Percentiles rank a stretch among this genome's conserved stretches.
These are phyloP conservation scores for Plenodomus biglobosus DNA, from an alignment of 2,329 filamentous ascomycete genomes.

Conservation along the genomic window DNA sequence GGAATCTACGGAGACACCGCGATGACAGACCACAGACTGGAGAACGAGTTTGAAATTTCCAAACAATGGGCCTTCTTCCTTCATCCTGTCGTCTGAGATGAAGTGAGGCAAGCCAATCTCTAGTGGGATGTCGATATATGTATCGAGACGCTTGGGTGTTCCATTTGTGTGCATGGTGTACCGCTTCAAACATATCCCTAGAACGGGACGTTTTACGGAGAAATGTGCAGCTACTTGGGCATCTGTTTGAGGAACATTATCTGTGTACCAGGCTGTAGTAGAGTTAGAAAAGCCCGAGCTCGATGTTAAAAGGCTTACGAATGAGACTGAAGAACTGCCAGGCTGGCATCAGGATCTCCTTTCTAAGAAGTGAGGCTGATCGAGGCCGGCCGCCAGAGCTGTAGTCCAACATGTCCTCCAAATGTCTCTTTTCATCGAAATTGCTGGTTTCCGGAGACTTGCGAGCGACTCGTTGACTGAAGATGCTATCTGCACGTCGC, in stretches of 20 bases:
- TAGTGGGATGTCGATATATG: constrained; percentile 87
- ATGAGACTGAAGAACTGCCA: constrained; percentile 97
- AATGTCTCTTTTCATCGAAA: constrained; percentile 52
- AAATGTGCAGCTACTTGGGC: constrained; percentile 88
- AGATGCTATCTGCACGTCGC: constrained; percentile 53
- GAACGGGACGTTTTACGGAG: constrained; percentile 74
- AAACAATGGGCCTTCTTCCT: constrained; percentile 67
- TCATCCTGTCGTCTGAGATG: constrained; percentile 74
- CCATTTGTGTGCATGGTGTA: constrained; percentile 76
- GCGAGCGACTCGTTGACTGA: constrained; percentile 48
- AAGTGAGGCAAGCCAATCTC: constrained; percentile 84
- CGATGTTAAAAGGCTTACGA: constrained; percentile 57
- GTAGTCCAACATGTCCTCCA: constrained; percentile 44
- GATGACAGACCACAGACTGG: constrained; percentile 90
- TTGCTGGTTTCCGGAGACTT: constrained; percentile 53
- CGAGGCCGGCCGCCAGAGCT: constrained; percentile 38
- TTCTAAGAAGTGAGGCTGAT: constrained; percentile 54
- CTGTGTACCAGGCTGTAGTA: constrained; percentile 77
- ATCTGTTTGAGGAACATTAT: constrained; percentile 65
- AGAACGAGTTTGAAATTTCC: constrained; percentile 92
- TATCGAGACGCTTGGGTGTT: constrained; percentile 70
- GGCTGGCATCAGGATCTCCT: constrained; percentile 91
- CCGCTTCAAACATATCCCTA: constrained; percentile 90
- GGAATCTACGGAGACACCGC: constrained; percentile 79
- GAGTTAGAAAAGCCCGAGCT: constrained; percentile 13